Conservation (phyloP, 192 early-diverging fungal species). For the Backusella mclennaniae region DNA sequence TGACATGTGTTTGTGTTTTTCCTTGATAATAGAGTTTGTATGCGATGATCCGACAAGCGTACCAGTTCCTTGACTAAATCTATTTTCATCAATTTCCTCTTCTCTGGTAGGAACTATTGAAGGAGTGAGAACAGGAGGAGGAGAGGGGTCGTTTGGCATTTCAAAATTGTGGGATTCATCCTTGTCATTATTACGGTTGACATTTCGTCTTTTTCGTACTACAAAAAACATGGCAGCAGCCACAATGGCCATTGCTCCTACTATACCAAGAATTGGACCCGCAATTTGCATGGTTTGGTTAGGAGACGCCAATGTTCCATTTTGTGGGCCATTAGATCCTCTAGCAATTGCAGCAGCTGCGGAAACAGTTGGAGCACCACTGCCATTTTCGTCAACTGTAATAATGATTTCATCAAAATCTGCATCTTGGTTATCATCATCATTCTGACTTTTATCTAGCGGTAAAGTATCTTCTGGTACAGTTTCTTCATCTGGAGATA, state of each 20-base stretch:
- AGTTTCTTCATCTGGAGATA: background rate
- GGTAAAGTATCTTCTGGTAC: background rate
- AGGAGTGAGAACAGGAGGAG: background rate
- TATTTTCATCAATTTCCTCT: background rate
- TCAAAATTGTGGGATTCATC: background rate
- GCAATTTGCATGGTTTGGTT: background rate
- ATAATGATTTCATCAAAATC: background rate
- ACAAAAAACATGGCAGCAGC: slow-evolving; percentile 10
- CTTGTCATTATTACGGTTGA: background rate
- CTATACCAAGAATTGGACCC: background rate
- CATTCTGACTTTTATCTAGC: background rate
- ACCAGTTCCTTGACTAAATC: background rate
- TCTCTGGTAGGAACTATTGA: background rate
- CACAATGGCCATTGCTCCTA: slow-evolving; percentile 1
- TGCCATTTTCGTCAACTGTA: background rate
- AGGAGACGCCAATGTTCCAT: background rate
- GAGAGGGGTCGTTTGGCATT: background rate
- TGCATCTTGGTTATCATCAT: background rate
- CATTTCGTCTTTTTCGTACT: background rate
- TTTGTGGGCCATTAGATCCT: background rate
- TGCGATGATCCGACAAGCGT: background rate
- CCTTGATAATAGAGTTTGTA: background rate
- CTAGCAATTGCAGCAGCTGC: background rate
- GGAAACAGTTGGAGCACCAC: background rate
- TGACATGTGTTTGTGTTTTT: background rate